Evolutionary conservation across 257 asterid genomes (phyloP).

Genomic region (Solanum ahanhuiri): DNA sequence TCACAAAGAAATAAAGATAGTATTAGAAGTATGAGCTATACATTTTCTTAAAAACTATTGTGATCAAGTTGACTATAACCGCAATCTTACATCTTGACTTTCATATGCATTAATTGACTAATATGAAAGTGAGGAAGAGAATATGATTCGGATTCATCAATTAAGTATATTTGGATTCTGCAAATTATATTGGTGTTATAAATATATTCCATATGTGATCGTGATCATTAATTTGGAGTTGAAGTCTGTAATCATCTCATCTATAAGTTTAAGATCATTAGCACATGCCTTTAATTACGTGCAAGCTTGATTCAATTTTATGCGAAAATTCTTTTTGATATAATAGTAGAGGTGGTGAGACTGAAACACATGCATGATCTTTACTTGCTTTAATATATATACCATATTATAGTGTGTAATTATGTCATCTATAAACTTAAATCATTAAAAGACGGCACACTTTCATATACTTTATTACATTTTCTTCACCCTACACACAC

Average conservation of each 20-base stretch:
- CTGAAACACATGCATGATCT: neutral
- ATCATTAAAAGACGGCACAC: neutral
- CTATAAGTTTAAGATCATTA: neutral
- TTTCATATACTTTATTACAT: neutral
- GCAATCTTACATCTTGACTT: neutral
- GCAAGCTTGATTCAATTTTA: neutral
- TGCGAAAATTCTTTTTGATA: neutral
- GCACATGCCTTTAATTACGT: neutral
- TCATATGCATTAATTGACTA: neutral
- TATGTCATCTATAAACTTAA: neutral
- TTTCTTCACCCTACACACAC: neutral
- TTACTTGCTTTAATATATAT: neutral
- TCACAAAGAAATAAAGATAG: neutral
- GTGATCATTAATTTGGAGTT: neutral
- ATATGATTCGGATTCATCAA: neutral
- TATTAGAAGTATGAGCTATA: neutral
- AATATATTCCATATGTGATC: neutral
- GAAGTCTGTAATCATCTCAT: neutral
- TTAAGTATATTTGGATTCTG: neutral
- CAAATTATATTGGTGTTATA: neutral
- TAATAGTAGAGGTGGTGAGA: neutral
- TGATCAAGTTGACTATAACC: neutral
- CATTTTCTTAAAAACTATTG: neutral
- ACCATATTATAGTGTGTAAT: neutral
- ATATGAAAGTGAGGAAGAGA: neutral